phyloP scores from a whole-genome alignment of 2,329 filamentous ascomycete species.

The Phaeomoniella chlamydospora region DNA sequence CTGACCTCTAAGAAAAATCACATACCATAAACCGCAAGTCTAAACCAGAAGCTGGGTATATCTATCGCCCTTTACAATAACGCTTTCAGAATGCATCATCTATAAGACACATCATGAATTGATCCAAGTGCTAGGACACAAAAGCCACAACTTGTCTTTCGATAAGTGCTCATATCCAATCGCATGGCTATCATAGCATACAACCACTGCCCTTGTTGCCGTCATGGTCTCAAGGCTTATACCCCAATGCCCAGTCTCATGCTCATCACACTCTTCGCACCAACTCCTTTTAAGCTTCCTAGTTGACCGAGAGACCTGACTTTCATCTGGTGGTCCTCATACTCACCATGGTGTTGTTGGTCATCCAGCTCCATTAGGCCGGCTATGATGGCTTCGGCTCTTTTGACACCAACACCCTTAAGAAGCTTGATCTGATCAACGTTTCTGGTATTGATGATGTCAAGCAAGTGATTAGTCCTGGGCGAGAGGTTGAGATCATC shows the following conservation, averaged over 20 bases:
- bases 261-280: neutral
- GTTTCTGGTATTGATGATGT: conserved; percentile 30
- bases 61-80: too few relatives aligned
- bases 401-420: conserved; percentile 31
- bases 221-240: too few relatives aligned
- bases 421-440: conserved; percentile 29
- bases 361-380: conserved; percentile 28
- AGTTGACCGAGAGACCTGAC: conserved; percentile 1
- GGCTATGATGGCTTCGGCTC: conserved; percentile 32
- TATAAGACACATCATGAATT: too few relatives aligned
- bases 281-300: conserved; percentile 1
- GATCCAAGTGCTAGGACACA: too few relatives aligned
- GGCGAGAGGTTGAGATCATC: conserved; percentile 18
- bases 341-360: conserved; percentile 9
- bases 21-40: too few relatives aligned
- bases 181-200: too few relatives aligned
- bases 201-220: too few relatives aligned
- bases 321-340: conserved; percentile 3
- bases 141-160: too few relatives aligned
- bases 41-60: too few relatives aligned
- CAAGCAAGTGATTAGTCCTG: conserved; percentile 26
- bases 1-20: too few relatives aligned
- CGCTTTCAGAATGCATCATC: too few relatives aligned
- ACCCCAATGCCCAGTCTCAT: conserved; percentile 1
- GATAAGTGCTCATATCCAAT: too few relatives aligned